phyloP scores from a whole-genome alignment of 495 filamentous ascomycete genomes.

The Aspergillus ellipticus region DNA sequence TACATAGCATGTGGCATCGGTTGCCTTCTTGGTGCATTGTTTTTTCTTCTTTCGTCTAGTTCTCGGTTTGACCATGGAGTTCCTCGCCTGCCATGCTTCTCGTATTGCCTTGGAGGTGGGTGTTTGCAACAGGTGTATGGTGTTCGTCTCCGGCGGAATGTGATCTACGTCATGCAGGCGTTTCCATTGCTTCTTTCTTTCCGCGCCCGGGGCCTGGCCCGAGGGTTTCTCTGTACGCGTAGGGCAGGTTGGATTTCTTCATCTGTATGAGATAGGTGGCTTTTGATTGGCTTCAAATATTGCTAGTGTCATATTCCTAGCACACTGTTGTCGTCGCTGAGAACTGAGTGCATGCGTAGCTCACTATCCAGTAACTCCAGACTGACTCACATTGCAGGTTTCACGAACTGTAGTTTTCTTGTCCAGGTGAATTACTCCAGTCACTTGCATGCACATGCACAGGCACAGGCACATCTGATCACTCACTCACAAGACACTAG shows the following conservation, averaged over 20 bases:
- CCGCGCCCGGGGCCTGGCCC: not conserved
- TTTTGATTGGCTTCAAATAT: not conserved
- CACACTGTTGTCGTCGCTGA: too few relatives aligned
- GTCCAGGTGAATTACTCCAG: too few relatives aligned
- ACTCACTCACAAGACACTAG: too few relatives aligned
- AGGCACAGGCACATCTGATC: too few relatives aligned
- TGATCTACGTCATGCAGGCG: constrained; percentile 6
- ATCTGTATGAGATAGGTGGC: not conserved
- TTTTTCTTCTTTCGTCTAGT: constrained; percentile 7
- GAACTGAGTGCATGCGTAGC: too few relatives aligned
- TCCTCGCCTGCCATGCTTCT: constrained; percentile 13
- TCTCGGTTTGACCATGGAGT: constrained; percentile 14
- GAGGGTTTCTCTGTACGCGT: not conserved
- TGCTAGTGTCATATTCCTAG: too few relatives aligned
- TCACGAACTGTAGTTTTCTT: too few relatives aligned
- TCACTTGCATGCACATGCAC: too few relatives aligned
- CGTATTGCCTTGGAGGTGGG: constrained; percentile 17
- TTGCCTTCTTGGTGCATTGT: constrained; percentile 16
- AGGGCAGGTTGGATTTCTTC: not conserved
- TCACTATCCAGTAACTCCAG: too few relatives aligned
- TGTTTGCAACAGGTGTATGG: constrained; percentile 25
- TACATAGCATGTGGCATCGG: constrained; percentile 23
- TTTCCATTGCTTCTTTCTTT: not conserved
- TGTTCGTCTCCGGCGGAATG: constrained; percentile 21
- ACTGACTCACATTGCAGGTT: too few relatives aligned